These are phyloP conservation scores for Lippia alba DNA, from an alignment of 305 asterid species.

Conservation along the genomic window DNA sequence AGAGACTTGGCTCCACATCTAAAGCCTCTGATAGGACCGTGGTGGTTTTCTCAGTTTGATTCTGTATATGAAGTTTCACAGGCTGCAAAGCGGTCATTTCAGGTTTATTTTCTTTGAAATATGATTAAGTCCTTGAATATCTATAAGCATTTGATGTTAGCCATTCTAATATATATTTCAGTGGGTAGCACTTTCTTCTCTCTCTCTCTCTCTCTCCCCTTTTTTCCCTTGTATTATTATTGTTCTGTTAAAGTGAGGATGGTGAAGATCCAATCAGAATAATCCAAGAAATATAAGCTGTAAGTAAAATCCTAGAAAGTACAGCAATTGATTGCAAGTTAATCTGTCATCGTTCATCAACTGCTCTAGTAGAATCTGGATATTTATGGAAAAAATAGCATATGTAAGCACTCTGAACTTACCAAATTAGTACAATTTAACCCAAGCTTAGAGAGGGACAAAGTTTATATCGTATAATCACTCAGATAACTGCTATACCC, in stretches of 20 bases:
- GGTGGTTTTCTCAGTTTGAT: slow-evolving; percentile 99
- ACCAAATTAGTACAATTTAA: slow-evolving; percentile 6
- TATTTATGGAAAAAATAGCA: slow-evolving; percentile 14
- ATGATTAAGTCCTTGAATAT: slow-evolving; percentile 13
- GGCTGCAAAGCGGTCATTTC: slow-evolving; percentile 94
- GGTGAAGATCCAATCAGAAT: slow-evolving; percentile 11
- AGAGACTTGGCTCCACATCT: slow-evolving; percentile 95
- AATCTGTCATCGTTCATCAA: slow-evolving; percentile 11
- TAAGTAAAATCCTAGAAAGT: slow-evolving; percentile 17
- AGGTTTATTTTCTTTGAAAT: slow-evolving; percentile 58
- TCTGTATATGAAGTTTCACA: slow-evolving; percentile 88
- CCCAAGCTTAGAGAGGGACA: too few species aligned
- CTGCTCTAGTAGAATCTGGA: slow-evolving; percentile 4
- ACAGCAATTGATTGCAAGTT: slow-evolving; percentile 8
- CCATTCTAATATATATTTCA: slow-evolving; percentile 17
- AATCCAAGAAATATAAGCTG: neutral
- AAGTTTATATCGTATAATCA: neutral
- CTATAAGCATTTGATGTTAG: slow-evolving; percentile 18
- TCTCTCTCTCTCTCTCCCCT: too few species aligned
- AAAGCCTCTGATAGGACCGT: slow-evolving; percentile 92
- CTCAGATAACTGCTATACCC: slow-evolving; percentile 2
- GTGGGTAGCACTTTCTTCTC: neutral
- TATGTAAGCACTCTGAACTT: slow-evolving; percentile 8
- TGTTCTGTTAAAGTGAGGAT: slow-evolving; percentile 18
- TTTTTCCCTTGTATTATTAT: slow-evolving; percentile 5